Evolutionary conservation across 495 filamentous ascomycete genomes (phyloP).

Genomic region (Penicillium silybi): DNA sequence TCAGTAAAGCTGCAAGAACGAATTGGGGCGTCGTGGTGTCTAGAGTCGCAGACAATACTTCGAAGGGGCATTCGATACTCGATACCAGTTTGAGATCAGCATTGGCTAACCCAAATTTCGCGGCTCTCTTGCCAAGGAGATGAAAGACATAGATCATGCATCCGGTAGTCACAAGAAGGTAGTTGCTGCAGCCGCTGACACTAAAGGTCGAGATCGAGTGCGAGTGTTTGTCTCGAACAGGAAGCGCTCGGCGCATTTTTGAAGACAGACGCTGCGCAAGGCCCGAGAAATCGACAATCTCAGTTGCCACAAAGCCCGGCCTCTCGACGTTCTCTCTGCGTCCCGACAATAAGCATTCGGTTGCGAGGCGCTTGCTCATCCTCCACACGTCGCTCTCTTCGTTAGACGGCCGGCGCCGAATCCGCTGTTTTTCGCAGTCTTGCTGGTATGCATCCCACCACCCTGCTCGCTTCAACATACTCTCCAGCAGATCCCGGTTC

Average conservation of each 20-base stretch:
- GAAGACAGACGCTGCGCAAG: constrained; percentile 16
- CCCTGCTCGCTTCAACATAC: constrained; percentile 55
- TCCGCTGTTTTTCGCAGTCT: constrained; percentile 28
- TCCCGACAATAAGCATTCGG: constrained; percentile 56
- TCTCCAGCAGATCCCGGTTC: constrained; percentile 46
- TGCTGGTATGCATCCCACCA: constrained; percentile 50
- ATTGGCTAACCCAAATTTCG: constrained; percentile 6
- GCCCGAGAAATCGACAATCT: constrained; percentile 31
- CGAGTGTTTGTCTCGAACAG: not conserved
- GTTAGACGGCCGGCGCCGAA: constrained; percentile 7
- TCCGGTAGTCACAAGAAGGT: constrained; percentile 55
- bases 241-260: constrained; percentile 7
- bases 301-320: constrained; percentile 41
- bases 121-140: constrained; percentile 32
- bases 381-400: constrained; percentile 47
- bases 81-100: constrained; percentile 42
- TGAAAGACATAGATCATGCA: constrained; percentile 60
- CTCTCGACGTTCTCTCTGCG: constrained; percentile 45
- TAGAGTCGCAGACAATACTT: constrained; percentile 60
- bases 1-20: constrained; percentile 58
- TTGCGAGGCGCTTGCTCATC: constrained; percentile 56
- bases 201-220: constrained; percentile 37
- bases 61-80: constrained; percentile 55
- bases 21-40: constrained; percentile 56
- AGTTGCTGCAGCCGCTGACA: constrained; percentile 57